Percentiles rank a stretch among this genome's conserved stretches.
These are phyloP conservation scores for Neocatenulostroma microsporum DNA, from an alignment of 2,329 filamentous ascomycete genomes.

Conservation along the genomic window DNA sequence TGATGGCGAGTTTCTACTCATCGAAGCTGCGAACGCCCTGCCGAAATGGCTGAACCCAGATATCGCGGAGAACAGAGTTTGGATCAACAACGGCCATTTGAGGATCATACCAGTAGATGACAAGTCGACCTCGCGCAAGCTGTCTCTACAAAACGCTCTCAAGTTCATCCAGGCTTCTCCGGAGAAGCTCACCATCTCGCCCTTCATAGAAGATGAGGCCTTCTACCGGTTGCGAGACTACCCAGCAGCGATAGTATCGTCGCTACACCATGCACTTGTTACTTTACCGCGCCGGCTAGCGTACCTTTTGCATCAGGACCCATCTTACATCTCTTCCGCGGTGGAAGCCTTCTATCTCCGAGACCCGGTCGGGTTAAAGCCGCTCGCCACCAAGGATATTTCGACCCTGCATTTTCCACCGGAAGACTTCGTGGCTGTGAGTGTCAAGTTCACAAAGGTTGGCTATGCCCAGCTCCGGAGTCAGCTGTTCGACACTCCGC, in stretches of 20 bases:
- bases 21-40: conserved; percentile 82
- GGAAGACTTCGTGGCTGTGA: conserved; percentile 68
- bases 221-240: conserved; percentile 85
- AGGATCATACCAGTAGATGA: conserved; percentile 57
- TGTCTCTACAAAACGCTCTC: conserved; percentile 60
- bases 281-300: conserved; percentile 76
- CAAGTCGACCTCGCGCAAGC: conserved; percentile 30
- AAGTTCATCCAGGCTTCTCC: conserved; percentile 50
- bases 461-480: conserved; percentile 85
- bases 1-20: conserved; percentile 90
- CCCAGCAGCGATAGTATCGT: conserved; percentile 63
- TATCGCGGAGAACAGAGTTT: conserved; percentile 77
- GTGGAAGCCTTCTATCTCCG: conserved; percentile 89
- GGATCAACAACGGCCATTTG: conserved; percentile 73
- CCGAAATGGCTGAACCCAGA: conserved; percentile 90
- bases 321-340: conserved; percentile 70
- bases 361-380: conserved; percentile 67
- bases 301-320: conserved; percentile 65
- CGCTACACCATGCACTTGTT: conserved; percentile 66
- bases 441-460: conserved; percentile 76
- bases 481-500: conserved; percentile 66
- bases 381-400: conserved; percentile 52
- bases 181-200: conserved; percentile 58
- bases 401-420: conserved; percentile 60
- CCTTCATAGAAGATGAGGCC: conserved; percentile 73